Conservation (phyloP, 305 asterid species). For the Fraxinus sp. region DNA sequence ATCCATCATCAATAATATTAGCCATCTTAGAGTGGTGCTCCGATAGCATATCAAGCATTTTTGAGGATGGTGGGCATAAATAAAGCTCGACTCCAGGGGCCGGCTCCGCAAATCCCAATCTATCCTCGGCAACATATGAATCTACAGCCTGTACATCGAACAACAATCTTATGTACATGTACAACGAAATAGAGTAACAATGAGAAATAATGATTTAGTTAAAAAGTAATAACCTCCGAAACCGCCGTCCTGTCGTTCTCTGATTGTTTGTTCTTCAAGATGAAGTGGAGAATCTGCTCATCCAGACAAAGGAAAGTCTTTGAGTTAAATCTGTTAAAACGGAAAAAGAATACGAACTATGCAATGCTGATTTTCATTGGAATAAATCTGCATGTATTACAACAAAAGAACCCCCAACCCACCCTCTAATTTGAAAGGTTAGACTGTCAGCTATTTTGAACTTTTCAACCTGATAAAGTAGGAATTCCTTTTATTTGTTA, state of each 20-base stretch:
- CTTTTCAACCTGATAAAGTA: neutral
- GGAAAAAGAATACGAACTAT: neutral
- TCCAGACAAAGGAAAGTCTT: neutral
- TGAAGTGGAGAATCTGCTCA: conserved; percentile 74
- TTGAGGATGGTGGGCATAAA: conserved; percentile 66
- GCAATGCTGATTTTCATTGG: neutral
- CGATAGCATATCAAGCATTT: conserved; percentile 52
- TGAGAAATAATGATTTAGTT: neutral
- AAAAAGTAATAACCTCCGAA: conserved; percentile 53
- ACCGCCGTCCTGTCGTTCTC: conserved; percentile 48
- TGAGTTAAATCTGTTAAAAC: neutral
- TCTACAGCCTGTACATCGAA: conserved; percentile 57
- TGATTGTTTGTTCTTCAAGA: conserved; percentile 55
- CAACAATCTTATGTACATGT: neutral
- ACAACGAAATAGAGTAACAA: neutral
- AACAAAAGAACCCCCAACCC: neutral
- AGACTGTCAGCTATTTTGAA: neutral
- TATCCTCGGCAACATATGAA: conserved; percentile 65
- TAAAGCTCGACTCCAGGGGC: conserved; percentile 75
- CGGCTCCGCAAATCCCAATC: conserved; percentile 91
- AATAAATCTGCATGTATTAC: neutral
- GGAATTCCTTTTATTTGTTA: neutral
- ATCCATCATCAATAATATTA: conserved; percentile 51
- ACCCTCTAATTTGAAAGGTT: neutral
- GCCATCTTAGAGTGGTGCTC: conserved; percentile 43